phyloP scores from a whole-genome alignment of 441 rosid species.

The Erodium moschatum region DNA sequence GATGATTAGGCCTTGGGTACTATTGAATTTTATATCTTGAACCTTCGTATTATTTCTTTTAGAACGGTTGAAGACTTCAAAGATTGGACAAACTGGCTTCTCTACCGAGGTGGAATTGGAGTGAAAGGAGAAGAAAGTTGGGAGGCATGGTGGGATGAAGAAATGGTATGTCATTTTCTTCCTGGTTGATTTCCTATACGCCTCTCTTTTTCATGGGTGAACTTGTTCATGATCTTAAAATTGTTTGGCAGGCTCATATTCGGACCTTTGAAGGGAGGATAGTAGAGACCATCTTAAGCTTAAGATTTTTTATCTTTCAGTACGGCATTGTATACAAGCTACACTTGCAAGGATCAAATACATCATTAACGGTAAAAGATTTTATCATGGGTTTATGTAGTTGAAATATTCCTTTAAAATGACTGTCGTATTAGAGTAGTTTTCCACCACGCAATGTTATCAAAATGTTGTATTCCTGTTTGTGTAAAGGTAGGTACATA shows the following conservation, averaged over 20 bases:
- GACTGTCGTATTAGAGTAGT: background rate
- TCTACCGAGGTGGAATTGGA: slow-evolving; percentile 99
- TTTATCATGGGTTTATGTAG: background rate
- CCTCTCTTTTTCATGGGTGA: background rate
- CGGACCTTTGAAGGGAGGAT: slow-evolving; percentile 81
- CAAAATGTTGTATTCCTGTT: background rate
- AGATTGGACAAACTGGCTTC: slow-evolving; percentile 99
- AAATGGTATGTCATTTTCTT: slow-evolving; percentile 51
- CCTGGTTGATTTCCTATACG: background rate
- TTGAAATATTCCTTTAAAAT: background rate
- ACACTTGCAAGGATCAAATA: slow-evolving; percentile 42
- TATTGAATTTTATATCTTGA: slow-evolving; percentile 2
- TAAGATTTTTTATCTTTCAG: slow-evolving; percentile 88
- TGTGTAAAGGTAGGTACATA: background rate
- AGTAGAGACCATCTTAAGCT: slow-evolving; percentile 73
- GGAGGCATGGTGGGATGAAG: slow-evolving; percentile 99
- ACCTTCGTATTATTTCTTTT: slow-evolving; percentile 22
- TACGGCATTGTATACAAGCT: slow-evolving; percentile 92
- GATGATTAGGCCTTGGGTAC: slow-evolving; percentile 5
- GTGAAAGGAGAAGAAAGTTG: slow-evolving; percentile 98
- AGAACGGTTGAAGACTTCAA: slow-evolving; percentile 96
- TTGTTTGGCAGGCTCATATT: slow-evolving; percentile 61
- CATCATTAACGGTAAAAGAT: slow-evolving; percentile 57
- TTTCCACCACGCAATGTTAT: background rate
- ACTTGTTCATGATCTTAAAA: slow-evolving; percentile 9